Evolutionary conservation across 768 basidiomycete species (phyloP), one percentile per base, ranked within the genome.

Genomic region (Lentinula aciculospora): DNA sequence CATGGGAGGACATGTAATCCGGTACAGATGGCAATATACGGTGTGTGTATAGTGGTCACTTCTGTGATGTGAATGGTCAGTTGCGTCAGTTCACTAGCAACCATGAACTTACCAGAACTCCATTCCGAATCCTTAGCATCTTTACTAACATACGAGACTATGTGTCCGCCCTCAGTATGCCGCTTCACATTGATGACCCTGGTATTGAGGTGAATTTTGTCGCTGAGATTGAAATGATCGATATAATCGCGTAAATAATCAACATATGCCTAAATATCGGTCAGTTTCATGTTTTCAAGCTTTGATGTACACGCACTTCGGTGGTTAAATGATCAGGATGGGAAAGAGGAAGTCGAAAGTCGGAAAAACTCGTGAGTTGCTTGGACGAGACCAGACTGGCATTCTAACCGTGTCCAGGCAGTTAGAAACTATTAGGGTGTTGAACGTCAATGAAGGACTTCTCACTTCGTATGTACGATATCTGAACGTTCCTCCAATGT

Each of bases 321-420:
- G 81, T 62, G 1, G 75, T 75, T 23, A 81, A 64, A 62, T 83
- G 81, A 64, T 83, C 81, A 12, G 70, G 65, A 57, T 80, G 76
- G 13, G 68, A 66, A 10, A 73, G 59, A 10, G 81, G 77, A 28
- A 81, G 66, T 12, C 83, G 78, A 66, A 81, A 84, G 66, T 85
- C 83, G 29, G 79, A 80, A 67, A 84, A 85, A 58, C 75, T 74
- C 4, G 83, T 85, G 34, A 85, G 70, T 64, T 84, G 81, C 63
- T 83, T 84, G 12, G 79, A 79, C 13, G 77, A 80, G n/a, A 83
- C 81, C 23, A 83, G 68, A 19, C 68, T 72, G 12, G 78, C 74
- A 53, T 80, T 76, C 80, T 82, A 64, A 32, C 32, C 29, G 23
- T 10, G 25, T 40, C 19, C 19, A n/a, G 21, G 15, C 34, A 46